Conservation (phyloP, 2,329 filamentous ascomycete genomes). For the Herpomyces periplanetae region DNA sequence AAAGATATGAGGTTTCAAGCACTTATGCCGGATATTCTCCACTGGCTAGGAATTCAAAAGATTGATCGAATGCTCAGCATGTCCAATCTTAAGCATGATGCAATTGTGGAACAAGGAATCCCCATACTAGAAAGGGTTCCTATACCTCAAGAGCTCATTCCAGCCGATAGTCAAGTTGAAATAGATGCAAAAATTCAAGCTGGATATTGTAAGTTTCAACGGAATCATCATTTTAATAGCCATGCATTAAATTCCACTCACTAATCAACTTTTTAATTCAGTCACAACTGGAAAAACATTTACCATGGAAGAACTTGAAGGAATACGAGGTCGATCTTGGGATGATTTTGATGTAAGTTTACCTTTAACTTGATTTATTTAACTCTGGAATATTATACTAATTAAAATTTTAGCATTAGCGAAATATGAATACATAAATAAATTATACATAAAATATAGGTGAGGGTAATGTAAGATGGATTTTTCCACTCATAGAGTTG, state of each 20-base stretch:
- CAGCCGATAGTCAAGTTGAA: slow-evolving; percentile 75
- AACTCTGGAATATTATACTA: too few species aligned
- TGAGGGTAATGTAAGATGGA: too few species aligned
- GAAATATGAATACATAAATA: too few species aligned
- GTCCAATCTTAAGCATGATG: slow-evolving; percentile 50
- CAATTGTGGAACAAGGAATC: slow-evolving; percentile 47
- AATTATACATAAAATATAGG: too few species aligned
- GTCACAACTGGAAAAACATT: slow-evolving; percentile 60
- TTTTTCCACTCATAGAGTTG: too few species aligned
- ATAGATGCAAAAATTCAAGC: slow-evolving; percentile 96
- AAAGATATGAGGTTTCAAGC: slow-evolving; percentile 94
- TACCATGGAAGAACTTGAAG: slow-evolving; percentile 44
- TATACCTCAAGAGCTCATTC: slow-evolving; percentile 71
- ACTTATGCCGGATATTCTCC: slow-evolving; percentile 55
- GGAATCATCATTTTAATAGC: too few species aligned
- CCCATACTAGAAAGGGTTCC: slow-evolving; percentile 64
- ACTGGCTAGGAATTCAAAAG: slow-evolving; percentile 92
- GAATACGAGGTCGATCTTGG: slow-evolving; percentile 65
- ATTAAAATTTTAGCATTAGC: too few species aligned
- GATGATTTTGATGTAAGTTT: slow-evolving; percentile 30
- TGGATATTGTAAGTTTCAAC: slow-evolving; percentile 26
- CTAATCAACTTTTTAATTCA: slow-evolving; percentile 3
- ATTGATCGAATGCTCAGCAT: slow-evolving; percentile 10
- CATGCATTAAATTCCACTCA: slow-evolving; percentile 1
- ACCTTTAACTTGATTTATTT: too few species aligned